These are phyloP conservation scores for Zoysia matrella DNA, from an alignment of 202 grass and related monocot species.

Conservation along the genomic window DNA sequence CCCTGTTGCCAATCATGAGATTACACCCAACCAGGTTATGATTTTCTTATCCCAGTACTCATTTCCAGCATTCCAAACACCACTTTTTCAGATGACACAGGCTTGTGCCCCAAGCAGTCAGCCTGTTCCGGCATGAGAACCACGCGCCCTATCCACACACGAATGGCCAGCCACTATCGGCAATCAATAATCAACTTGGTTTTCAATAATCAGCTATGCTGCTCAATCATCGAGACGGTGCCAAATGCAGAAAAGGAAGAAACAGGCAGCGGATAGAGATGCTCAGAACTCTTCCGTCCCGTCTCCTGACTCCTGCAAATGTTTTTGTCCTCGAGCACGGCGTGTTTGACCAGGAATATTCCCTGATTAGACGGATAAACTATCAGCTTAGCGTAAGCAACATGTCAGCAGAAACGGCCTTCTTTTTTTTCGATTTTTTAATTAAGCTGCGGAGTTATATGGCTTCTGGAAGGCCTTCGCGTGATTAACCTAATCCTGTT, in stretches of 20 bases:
- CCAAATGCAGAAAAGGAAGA: conserved; percentile 26
- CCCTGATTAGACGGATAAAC: background rate
- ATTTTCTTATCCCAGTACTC: too few relatives aligned
- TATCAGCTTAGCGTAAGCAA: conserved; percentile 7
- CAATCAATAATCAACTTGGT: too few relatives aligned
- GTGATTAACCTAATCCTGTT: conserved; percentile 11
- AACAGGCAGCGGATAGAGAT: background rate
- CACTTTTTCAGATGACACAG: background rate
- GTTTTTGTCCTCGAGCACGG: background rate
- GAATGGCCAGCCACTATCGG: background rate
- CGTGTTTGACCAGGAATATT: conserved; percentile 24
- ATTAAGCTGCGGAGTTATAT: background rate
- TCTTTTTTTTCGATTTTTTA: background rate
- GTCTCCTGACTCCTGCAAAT: background rate
- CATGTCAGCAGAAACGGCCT: conserved; percentile 21
- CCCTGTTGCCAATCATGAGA: too few relatives aligned
- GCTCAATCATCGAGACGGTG: background rate
- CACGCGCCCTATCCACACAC: conserved; percentile 5
- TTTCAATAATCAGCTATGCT: background rate
- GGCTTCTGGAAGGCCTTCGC: conserved; percentile 1
- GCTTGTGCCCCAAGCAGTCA: background rate
- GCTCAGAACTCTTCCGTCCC: background rate
- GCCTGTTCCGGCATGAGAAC: background rate
- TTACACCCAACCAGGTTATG: too few relatives aligned
- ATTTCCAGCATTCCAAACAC: too few relatives aligned